Base-by-base conservation (phyloP, 768 basidiomycete genomes). In the Leccinum subgranulosum region DNA sequence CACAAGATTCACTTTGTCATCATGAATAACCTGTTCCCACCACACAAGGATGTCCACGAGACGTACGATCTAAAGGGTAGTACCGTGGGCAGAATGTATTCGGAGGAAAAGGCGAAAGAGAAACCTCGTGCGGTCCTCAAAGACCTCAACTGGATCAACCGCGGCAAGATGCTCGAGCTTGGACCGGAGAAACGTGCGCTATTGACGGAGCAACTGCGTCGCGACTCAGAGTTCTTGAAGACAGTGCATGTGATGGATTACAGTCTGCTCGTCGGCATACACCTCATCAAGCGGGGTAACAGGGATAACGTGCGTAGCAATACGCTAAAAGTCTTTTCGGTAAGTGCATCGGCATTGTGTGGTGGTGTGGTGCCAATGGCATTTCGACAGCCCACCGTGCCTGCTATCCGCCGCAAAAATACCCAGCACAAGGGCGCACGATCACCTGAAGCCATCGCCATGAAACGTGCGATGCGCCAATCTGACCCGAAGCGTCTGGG, bases 11-110 rank as follows among this genome's bases (percentile, higher is more conserved):
- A 99, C 72, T 99, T 99, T 69, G 94, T 98, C 55, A 97, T 99
- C 74, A 98, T 98, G 94, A 99, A 98, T 78, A 99, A 99, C 72
- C 81, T 99, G 28, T 98, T 99, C 75, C 96, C 97, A 0, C 89
- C 97, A 0, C 96, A 98, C 75, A 86, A 93, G 62, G 97, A 99
- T 71, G 81, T 98, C 45, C 97, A 99, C 74, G 97, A 98, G 77
- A 96, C 95, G 29, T 98, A 90, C 68, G 96, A 99, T 72, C 80
- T 98, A 63, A 98, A 99, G 71, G 96, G 95, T 2, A 92, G 90
- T 49, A 94, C 95, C 0, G 85, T 96, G 2, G 96, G 95, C 0
- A 79, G 96, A 25, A 79, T 86, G 71, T 94, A 93, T 61, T 81
- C 94, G 1, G 94, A 96, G 69, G 92, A 91, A 34, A 90, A 87